phyloP scores from a whole-genome alignment of 2,329 filamentous ascomycete species.

The Aspergillus viridinutans region DNA sequence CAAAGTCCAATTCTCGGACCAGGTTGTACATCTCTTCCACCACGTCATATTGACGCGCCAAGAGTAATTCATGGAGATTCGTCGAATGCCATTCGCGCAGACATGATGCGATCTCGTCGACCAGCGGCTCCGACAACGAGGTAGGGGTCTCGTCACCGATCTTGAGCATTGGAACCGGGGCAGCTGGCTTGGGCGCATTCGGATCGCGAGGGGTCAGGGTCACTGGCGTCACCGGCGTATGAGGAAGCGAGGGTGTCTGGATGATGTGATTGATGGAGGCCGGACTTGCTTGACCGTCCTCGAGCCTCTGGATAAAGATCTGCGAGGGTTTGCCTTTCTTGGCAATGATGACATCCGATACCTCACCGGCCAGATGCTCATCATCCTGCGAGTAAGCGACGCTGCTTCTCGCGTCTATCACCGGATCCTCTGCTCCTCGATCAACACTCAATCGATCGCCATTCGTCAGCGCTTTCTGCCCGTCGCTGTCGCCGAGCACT shows the following conservation, averaged over 20 bases:
- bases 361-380: slow-evolving; percentile 22
- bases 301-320: slow-evolving; percentile 35
- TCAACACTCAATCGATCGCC: slow-evolving; percentile 34
- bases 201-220: slow-evolving; percentile 53
- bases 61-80: slow-evolving; percentile 85
- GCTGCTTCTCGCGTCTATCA: slow-evolving; percentile 28
- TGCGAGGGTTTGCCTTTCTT: slow-evolving; percentile 40
- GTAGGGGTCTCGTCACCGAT: slow-evolving; percentile 96
- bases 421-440: slow-evolving; percentile 28
- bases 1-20: slow-evolving; percentile 76
- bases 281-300: slow-evolving; percentile 27
- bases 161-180: slow-evolving; percentile 94
- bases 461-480: slow-evolving; percentile 29
- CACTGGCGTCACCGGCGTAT: slow-evolving; percentile 33
- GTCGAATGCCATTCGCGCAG: slow-evolving; percentile 97
- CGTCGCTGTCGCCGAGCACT: slow-evolving; percentile 71
- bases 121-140: slow-evolving; percentile 80
- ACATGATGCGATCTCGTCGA: slow-evolving; percentile 97
- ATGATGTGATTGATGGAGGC: slow-evolving; percentile 24
- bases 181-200: slow-evolving; percentile 66
- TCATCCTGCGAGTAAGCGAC: slow-evolving; percentile 24
- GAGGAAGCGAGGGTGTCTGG: slow-evolving; percentile 28
- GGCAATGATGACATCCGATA: slow-evolving; percentile 31
- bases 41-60: slow-evolving; percentile 74
- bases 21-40: slow-evolving; percentile 78